These are phyloP conservation scores for Aspergillus steynii DNA, from an alignment of 495 filamentous ascomycete genomes.

Conservation along the genomic window DNA sequence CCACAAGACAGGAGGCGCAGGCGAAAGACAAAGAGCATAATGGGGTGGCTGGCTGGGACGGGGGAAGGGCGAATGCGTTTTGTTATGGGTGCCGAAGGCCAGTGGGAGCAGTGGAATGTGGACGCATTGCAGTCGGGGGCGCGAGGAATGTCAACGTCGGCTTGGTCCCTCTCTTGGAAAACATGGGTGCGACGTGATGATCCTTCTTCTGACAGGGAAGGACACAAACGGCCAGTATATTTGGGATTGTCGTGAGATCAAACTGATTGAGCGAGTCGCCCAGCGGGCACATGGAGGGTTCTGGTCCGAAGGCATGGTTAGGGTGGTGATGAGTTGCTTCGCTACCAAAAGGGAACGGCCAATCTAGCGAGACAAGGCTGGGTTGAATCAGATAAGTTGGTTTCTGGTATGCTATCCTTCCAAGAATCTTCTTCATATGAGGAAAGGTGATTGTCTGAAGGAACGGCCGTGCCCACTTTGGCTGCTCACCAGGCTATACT, in stretches of 20 bases:
- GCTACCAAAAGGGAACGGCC: neutral
- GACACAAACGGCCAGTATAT: neutral
- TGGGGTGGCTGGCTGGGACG: slow-evolving; percentile 5
- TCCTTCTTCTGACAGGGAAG: neutral
- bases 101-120: slow-evolving; percentile 35
- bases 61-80: slow-evolving; percentile 24
- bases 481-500: no score
- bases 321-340: neutral
- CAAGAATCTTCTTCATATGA: neutral
- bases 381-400: neutral
- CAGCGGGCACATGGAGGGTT: neutral
- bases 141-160: slow-evolving; percentile 35
- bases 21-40: slow-evolving; percentile 18
- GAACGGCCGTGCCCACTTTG: no score
- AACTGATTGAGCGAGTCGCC: neutral
- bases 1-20: slow-evolving; percentile 15
- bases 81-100: slow-evolving; percentile 34
- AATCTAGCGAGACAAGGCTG: neutral
- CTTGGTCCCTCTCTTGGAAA: neutral
- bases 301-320: neutral
- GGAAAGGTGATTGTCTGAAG: no score
- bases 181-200: neutral
- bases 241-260: neutral
- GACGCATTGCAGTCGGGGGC: slow-evolving; percentile 29
- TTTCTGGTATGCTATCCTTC: neutral